A percentile compares a stretch with the other conserved stretches of the same genome.
phyloP scores from a whole-genome alignment of 2,329 filamentous ascomycete species.

The Nakataea oryzae region DNA sequence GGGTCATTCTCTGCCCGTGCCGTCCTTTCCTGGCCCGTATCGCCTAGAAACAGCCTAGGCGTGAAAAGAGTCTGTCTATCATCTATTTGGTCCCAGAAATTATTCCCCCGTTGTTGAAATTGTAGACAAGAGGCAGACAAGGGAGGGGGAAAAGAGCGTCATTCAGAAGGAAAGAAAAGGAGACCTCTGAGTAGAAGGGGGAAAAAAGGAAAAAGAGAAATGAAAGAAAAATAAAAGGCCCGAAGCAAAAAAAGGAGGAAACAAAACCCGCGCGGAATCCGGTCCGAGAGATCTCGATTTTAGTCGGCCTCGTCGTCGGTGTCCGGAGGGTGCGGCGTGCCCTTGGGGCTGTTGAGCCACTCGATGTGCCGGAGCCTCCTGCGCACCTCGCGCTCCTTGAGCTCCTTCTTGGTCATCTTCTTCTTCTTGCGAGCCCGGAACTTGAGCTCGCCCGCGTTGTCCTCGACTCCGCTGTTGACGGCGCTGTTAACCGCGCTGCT shows the following conservation, averaged over 20 bases:
- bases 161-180: no score
- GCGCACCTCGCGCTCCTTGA: slow-evolving; percentile 87
- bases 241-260: background rate
- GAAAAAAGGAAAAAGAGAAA: background rate
- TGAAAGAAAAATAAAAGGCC: background rate
- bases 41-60: background rate
- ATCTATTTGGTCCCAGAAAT: background rate
- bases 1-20: background rate
- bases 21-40: no score
- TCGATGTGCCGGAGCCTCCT: slow-evolving; percentile 77
- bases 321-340: slow-evolving; percentile 65
- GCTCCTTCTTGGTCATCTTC: slow-evolving; percentile 94
- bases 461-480: slow-evolving; percentile 76
- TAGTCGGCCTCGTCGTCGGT: slow-evolving; percentile 57
- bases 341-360: slow-evolving; percentile 79
- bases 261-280: background rate
- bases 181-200: no score
- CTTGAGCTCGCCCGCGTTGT: slow-evolving; percentile 59
- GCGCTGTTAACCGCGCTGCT: slow-evolving; percentile 50
- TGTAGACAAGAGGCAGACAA: background rate
- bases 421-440: slow-evolving; percentile 91
- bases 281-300: background rate
- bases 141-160: no score
- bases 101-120: background rate
- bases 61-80: background rate